phyloP scores from a whole-genome alignment of 257 asterid genomes.

The Mitragyna speciosa region DNA sequence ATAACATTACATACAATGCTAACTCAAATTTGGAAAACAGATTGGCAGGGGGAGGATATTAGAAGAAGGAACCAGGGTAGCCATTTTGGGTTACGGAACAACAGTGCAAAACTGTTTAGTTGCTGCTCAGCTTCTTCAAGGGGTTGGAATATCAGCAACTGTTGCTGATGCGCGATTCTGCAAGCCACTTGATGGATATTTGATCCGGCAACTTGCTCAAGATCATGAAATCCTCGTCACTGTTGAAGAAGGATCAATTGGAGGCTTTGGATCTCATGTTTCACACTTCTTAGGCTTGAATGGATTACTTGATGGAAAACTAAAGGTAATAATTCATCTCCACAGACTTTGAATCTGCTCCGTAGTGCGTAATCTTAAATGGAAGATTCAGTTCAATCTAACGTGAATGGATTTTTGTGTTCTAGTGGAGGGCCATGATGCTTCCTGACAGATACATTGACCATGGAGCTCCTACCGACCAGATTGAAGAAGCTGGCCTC shows the following conservation, averaged over 20 bases:
- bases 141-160: conserved; percentile 24
- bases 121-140: conserved; percentile 31
- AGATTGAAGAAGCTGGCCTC: conserved; percentile 64
- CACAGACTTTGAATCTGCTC: too few relatives aligned
- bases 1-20: background rate
- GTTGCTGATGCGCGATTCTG: conserved; percentile 43
- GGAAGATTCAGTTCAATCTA: background rate
- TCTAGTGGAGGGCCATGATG: conserved; percentile 69
- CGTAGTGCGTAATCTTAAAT: background rate
- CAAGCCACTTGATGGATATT: conserved; percentile 36
- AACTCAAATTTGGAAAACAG: conserved; percentile 3
- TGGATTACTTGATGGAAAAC: conserved; percentile 53
- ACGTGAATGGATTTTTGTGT: background rate
- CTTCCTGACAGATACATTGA: conserved; percentile 66
- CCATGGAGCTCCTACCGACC: conserved; percentile 59
- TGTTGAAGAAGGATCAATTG: conserved; percentile 63
- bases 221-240: conserved; percentile 59
- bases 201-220: conserved; percentile 28
- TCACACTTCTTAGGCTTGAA: conserved; percentile 54
- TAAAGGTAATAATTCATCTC: conserved; percentile 37
- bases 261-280: conserved; percentile 69
- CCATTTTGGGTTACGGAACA: conserved; percentile 37
- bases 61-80: conserved; percentile 36
- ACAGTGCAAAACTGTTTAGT: conserved; percentile 33
- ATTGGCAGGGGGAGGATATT: conserved; percentile 37